Conservation (phyloP, 257 asterid species). For the Solanum gracilifrons region DNA sequence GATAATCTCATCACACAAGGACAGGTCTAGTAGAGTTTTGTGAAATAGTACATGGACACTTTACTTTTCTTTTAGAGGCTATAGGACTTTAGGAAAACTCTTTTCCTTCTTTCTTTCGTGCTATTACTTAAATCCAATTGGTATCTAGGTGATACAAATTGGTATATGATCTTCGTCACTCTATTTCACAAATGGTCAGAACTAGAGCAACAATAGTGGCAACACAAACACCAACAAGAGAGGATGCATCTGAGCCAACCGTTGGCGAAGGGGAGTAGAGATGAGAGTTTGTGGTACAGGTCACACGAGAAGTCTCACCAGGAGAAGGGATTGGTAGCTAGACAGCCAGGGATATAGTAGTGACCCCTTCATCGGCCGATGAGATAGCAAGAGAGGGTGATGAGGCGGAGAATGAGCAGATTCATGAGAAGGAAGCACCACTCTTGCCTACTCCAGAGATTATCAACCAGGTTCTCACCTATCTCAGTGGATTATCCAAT, state of each 20-base stretch:
- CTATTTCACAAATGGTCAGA: too few relatives aligned
- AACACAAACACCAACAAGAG: not conserved
- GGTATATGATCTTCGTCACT: not conserved
- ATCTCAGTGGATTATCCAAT: too few relatives aligned
- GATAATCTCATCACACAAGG: not conserved
- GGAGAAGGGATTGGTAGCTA: too few relatives aligned
- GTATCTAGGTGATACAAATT: not conserved
- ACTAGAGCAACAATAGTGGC: not conserved
- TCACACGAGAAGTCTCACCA: not conserved
- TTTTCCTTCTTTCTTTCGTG: not conserved
- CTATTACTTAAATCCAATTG: not conserved
- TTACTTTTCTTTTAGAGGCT: not conserved
- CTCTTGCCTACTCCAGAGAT: not conserved
- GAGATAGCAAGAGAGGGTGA: not conserved
- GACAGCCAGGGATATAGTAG: not conserved
- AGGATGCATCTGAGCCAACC: too few relatives aligned
- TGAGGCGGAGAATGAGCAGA: not conserved
- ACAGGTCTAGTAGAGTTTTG: not conserved
- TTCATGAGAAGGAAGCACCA: not conserved
- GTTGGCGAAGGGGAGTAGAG: not conserved
- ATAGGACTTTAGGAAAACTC: not conserved
- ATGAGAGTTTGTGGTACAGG: not conserved
- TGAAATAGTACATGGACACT: not conserved
- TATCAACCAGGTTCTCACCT: not conserved
- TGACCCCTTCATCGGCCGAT: not conserved